Evolutionary conservation across 1,139 yeast species (phyloP), one percentile per base, ranked within the genome.

Genomic region (Zhuliangozyma parablackwelliae): DNA sequence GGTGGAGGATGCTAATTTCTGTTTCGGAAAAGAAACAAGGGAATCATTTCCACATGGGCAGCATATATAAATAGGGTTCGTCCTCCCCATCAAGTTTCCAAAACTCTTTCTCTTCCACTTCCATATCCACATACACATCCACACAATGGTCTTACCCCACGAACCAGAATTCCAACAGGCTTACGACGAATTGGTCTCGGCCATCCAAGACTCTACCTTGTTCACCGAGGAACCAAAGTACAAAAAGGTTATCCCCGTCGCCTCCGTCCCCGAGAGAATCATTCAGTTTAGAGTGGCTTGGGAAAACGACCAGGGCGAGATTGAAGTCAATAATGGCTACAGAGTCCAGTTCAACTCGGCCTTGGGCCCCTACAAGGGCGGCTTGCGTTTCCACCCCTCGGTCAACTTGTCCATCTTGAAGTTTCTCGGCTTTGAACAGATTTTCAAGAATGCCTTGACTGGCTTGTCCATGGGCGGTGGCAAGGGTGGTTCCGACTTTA

Each of bases 131-230:
- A 16, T 4, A 16, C 16, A 16, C 16, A n/a, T n/a, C n/a, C n/a
- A 16, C 16, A 56, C 42, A 48, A 74, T 75, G 80, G 79, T 71
- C 63, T 69, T 69, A 53, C 82, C 82, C 40, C 59, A 73, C 72
- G 97, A 90, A 76, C 97, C 97, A 55, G 97, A 92, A 82, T 92
- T 90, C 73, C 90, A 89, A 72, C 98, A 92, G 79, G 98, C 98
- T 56, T 88, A 84, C 81, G 78, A 85, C 69, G 98, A 92, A 78
- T 80, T 92, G 56, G 78, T 83, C 58, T 72, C 85, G 50, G 92
- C 97, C 46, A 75, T 92, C 57, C 81, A 86, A 69, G 95, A 87
- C 68, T 90, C 97, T 29, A 84, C 96, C 50, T 77, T 92, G 48
- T 92, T 92, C 73, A 72, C 78, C 53, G 78, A 86, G 69, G 81